These are phyloP conservation scores for Gentiana straminea DNA, from an alignment of 257 asterid species.

Conservation along the genomic window DNA sequence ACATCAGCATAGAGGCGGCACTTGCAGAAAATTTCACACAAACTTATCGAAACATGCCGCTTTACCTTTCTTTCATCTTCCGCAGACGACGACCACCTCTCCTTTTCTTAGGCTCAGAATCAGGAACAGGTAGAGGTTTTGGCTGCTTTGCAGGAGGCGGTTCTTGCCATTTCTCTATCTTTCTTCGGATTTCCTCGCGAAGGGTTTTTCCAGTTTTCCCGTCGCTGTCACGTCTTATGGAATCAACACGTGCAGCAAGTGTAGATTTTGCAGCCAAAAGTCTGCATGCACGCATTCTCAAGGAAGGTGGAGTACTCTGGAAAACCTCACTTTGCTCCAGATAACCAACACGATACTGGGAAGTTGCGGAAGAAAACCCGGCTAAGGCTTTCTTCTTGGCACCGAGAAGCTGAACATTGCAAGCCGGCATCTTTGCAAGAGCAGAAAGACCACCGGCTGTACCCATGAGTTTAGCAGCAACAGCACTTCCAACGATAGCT, in stretches of 20 bases:
- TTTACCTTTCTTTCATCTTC: conserved; percentile 94
- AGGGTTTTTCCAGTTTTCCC: conserved; percentile 75
- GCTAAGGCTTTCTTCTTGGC: conserved; percentile 86
- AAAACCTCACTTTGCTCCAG: conserved; percentile 81
- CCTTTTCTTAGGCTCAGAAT: conserved; percentile 96
- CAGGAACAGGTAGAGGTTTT: conserved; percentile 97
- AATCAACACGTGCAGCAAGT: conserved; percentile 91
- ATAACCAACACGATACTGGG: conserved; percentile 83
- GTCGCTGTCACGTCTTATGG: conserved; percentile 72
- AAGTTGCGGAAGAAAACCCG: conserved; percentile 89
- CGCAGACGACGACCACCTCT: conserved; percentile 95
- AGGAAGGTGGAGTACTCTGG: conserved; percentile 82
- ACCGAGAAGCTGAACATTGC: conserved; percentile 95
- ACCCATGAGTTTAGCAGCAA: conserved; percentile 97
- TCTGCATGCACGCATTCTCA: conserved; percentile 88
- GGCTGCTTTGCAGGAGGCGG: conserved; percentile 99
- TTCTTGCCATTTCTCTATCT: conserved; percentile 99
- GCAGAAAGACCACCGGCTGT: conserved; percentile 92
- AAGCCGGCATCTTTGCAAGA: conserved; percentile 95
- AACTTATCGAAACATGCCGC: conserved; percentile 1
- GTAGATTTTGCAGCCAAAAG: conserved; percentile 91
- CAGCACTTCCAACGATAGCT: conserved; percentile 93
- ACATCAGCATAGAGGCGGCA: conserved; percentile 5
- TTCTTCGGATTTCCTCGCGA: conserved; percentile 65
- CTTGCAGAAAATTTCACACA: background rate